Evolutionary conservation across 2,329 filamentous ascomycete species (phyloP).

Genomic region (Verticillium tricorpus): DNA sequence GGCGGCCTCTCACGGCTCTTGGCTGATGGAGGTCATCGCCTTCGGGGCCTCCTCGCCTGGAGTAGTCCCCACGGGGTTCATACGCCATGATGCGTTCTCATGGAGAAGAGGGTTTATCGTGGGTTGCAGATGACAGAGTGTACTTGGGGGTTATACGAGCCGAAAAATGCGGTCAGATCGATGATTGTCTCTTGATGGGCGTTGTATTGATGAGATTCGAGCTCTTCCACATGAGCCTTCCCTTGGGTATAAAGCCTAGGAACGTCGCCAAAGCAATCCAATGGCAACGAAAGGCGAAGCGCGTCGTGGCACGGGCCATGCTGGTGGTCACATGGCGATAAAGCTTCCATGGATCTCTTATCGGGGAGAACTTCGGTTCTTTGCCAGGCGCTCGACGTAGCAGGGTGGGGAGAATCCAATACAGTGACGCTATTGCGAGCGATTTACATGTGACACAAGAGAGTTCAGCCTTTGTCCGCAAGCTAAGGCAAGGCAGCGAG

Average conservation of each 20-base stretch:
- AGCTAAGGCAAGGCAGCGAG: neutral
- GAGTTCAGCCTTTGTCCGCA: neutral
- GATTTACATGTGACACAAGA: neutral
- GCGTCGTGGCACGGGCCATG: neutral
- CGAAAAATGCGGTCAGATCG: neutral
- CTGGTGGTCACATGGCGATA: neutral
- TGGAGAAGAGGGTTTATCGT: neutral
- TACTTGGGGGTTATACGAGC: neutral
- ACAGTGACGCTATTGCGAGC: neutral
- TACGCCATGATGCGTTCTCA: conserved; percentile 40
- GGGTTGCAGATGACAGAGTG: neutral
- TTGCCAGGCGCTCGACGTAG: neutral
- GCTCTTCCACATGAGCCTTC: neutral
- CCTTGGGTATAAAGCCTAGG: neutral
- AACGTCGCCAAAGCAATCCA: neutral
- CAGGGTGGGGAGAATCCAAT: too few relatives aligned
- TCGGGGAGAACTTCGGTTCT: conserved; percentile 7
- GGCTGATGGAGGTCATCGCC: conserved; percentile 40
- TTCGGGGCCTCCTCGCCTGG: conserved; percentile 25
- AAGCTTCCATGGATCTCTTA: conserved; percentile 5
- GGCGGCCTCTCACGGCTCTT: conserved; percentile 42
- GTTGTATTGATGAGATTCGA: neutral
- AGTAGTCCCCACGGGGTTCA: conserved; percentile 48
- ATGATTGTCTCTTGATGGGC: neutral
- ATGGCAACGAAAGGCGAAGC: neutral